Evolutionary conservation across 306 rosid genomes (phyloP), one percentile per base, ranked within the genome.

Genomic region (Ormosia semicastrata): DNA sequence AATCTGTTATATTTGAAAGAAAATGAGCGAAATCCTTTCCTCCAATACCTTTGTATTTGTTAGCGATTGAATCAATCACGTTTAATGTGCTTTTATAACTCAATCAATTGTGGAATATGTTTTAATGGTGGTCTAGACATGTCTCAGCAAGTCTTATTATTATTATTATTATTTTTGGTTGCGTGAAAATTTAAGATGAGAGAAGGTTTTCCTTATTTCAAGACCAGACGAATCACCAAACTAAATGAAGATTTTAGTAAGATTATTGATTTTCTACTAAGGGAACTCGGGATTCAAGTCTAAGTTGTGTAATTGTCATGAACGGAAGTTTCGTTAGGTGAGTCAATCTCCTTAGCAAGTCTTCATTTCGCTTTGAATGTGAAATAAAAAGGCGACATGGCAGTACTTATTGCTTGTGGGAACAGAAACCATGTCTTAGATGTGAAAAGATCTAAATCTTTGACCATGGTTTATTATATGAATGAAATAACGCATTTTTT

Each of bases 1-100:
- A 79, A 66, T 43, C 52, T 71, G 56, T 68, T 65, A 66, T 33
- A n/a, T 78, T 72, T 62, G 68, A 78, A 73, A 60, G 76, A 74
- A 60, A 70, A 54, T 32, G 43, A n/a, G 62, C 33, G 29, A 34
- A 13, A 33, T 46, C 5, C 0, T 58, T 78, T 1, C 59, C 17
- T 5, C 1, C 12, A 14, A 6, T 75, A 5, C 52, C 50, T 66
- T 10, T 57, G 58, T 66, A 40, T 68, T 56, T 71, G 9, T 2
- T 29, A 30, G 70, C 30, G 57, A 46, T 56, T 64, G 74, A 41
- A 17, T 64, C 29, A 9, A 44, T 63, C 15, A 3, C 24, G 37
- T 32, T 33, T 8, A 11, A 30, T 1, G 75, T 0, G 13, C 57
- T 24, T 1, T 12, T 5, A 2, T 30, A 10, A 14, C 46, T 13